Evolutionary conservation across 2,329 filamentous ascomycete genomes (phyloP).

Genomic region (Acephala macrosclerotiorum): DNA sequence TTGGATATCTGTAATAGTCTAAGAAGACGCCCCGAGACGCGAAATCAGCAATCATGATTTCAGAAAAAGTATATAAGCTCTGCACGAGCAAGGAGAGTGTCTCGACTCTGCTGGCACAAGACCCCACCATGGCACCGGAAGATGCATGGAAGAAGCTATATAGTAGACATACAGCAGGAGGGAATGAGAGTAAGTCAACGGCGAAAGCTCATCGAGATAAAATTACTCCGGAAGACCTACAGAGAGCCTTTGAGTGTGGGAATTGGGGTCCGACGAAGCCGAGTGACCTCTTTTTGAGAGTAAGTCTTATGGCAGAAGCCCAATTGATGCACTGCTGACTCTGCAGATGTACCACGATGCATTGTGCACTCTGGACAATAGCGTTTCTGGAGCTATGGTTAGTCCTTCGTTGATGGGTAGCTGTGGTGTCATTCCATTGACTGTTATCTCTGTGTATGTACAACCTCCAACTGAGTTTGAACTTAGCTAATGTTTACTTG

Average conservation of each 20-base stretch:
- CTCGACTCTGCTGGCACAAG: constrained; percentile 61
- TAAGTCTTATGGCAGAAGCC: constrained; percentile 39
- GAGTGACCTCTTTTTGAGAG: constrained; percentile 71
- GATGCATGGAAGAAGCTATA: constrained; percentile 66
- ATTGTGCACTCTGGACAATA: constrained; percentile 36
- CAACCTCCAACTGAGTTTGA: neutral
- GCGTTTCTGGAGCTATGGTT: constrained; percentile 53
- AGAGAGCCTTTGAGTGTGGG: constrained; percentile 66
- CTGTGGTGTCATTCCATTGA: constrained; percentile 70
- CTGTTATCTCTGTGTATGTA: constrained; percentile 66
- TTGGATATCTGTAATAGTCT: neutral
- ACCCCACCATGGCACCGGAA: constrained; percentile 59
- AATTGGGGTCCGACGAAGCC: constrained; percentile 70
- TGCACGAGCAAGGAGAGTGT: constrained; percentile 62
- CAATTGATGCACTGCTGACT: constrained; percentile 17
- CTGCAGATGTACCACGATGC: constrained; percentile 41
- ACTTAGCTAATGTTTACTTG: constrained; percentile 30
- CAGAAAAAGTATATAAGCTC: constrained; percentile 56
- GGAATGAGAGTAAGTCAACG: constrained; percentile 32
- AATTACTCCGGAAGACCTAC: constrained; percentile 52
- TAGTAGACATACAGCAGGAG: constrained; percentile 38
- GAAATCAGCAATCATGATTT: constrained; percentile 45
- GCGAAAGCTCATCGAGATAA: constrained; percentile 33
- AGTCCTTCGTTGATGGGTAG: constrained; percentile 67
- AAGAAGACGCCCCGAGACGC: neutral